phyloP scores from a whole-genome alignment of 2,329 filamentous ascomycete species.

The Fusarium sp. region DNA sequence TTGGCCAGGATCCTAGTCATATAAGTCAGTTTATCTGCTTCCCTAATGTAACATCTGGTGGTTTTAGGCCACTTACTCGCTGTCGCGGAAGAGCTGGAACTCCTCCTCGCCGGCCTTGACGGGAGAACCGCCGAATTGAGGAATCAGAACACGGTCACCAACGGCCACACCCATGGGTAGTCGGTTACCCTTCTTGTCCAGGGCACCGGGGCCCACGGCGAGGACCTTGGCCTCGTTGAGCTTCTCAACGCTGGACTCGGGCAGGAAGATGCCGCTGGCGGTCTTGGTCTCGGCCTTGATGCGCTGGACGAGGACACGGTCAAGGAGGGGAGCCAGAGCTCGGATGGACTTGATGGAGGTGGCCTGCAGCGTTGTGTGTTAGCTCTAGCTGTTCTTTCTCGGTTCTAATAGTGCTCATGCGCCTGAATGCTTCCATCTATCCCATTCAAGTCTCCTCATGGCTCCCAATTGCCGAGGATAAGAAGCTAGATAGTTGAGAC shows the following conservation, averaged over 20 bases:
- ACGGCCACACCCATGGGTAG: constrained; percentile 82
- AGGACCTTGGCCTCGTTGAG: constrained; percentile 97
- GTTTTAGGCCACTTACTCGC: constrained; percentile 77
- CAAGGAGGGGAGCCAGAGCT: constrained; percentile 91
- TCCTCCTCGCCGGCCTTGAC: constrained; percentile 99
- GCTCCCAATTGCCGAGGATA: constrained; percentile 37
- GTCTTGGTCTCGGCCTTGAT: constrained; percentile 98
- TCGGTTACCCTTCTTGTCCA: constrained; percentile 90
- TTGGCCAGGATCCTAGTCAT: constrained; percentile 86
- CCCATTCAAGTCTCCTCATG: neutral
- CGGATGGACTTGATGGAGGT: constrained; percentile 94
- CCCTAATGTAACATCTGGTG: neutral
- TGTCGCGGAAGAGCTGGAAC: constrained; percentile 94
- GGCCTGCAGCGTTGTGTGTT: constrained; percentile 53
- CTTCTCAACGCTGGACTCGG: constrained; percentile 96
- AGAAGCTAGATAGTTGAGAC: constrained; percentile 11
- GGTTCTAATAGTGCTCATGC: neutral
- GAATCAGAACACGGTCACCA: constrained; percentile 95
- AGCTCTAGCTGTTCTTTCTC: neutral
- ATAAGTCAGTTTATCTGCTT: constrained; percentile 19
- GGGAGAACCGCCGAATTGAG: constrained; percentile 93
- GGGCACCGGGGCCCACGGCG: constrained; percentile 87
- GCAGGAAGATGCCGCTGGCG: constrained; percentile 95
- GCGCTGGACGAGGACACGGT: constrained; percentile 98
- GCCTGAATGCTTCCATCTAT: neutral